Percentiles rank a stretch among this genome's conserved stretches.
Evolutionary conservation across 306 rosid species (phyloP).

Genomic region (Malus sylvestris): DNA sequence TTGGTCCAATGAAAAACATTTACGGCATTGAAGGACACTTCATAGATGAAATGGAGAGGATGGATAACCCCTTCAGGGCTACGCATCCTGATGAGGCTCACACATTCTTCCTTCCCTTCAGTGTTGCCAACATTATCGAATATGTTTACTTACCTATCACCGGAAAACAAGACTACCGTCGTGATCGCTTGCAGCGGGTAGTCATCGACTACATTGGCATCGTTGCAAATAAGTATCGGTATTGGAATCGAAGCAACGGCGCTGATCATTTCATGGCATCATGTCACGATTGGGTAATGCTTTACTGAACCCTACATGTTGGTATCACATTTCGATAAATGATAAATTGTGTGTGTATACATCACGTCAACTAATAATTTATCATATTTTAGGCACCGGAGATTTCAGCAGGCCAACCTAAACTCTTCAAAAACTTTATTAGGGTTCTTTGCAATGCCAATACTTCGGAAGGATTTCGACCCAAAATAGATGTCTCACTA

Average conservation of each 20-base stretch:
- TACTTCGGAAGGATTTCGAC: slow-evolving; percentile 61
- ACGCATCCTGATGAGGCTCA: slow-evolving; percentile 46
- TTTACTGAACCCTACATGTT: not conserved
- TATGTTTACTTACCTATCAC: slow-evolving; percentile 35
- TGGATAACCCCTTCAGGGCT: slow-evolving; percentile 31
- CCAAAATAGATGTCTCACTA: slow-evolving; percentile 50
- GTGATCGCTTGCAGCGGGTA: slow-evolving; percentile 35
- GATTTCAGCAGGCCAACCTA: slow-evolving; percentile 41
- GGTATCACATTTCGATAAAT: not conserved
- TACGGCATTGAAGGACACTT: slow-evolving; percentile 56
- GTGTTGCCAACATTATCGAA: slow-evolving; percentile 33
- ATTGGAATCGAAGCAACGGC: slow-evolving; percentile 44
- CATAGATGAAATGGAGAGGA: slow-evolving; percentile 44
- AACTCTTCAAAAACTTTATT: slow-evolving; percentile 50
- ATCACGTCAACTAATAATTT: not conserved
- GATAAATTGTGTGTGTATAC: not conserved
- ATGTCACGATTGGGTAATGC: slow-evolving; percentile 54
- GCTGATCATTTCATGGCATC: slow-evolving; percentile 55
- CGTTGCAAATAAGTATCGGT: slow-evolving; percentile 32
- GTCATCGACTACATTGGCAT: slow-evolving; percentile 35
- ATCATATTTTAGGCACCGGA: slow-evolving; percentile 44
- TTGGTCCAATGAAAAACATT: slow-evolving; percentile 36
- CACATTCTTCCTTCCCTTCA: slow-evolving; percentile 38
- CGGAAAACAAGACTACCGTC: slow-evolving; percentile 30
- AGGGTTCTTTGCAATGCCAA: slow-evolving; percentile 74